Evolutionary conservation across 2,329 filamentous ascomycete species (phyloP).

Genomic region (Sporothrix curviconia): DNA sequence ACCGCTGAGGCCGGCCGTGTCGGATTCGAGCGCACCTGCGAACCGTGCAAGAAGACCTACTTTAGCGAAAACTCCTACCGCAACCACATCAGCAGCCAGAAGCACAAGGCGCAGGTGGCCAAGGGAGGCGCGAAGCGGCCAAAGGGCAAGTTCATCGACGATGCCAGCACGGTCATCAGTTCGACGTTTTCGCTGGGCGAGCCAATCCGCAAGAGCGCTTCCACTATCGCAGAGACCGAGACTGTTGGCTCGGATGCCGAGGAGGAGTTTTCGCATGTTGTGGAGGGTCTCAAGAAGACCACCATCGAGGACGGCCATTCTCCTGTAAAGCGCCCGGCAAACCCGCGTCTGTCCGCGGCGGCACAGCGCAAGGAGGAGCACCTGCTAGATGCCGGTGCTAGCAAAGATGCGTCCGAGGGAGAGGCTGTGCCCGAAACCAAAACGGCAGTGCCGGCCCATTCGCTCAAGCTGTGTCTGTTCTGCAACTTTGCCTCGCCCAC

Average conservation of each 20-base stretch:
- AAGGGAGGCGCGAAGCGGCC: constrained; percentile 33
- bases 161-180: constrained; percentile 76
- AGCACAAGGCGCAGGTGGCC: constrained; percentile 68
- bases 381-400: constrained; percentile 14
- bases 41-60: constrained; percentile 82
- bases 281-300: constrained; percentile 68
- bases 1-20: constrained; percentile 82
- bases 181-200: constrained; percentile 89
- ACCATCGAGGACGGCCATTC: constrained; percentile 39
- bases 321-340: constrained; percentile 48
- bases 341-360: constrained; percentile 40
- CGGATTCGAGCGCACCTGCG: constrained; percentile 77
- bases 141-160: constrained; percentile 43
- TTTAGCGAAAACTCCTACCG: constrained; percentile 94
- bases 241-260: constrained; percentile 60
- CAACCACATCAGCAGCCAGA: constrained; percentile 86
- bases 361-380: constrained; percentile 42
- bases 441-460: constrained; percentile 31
- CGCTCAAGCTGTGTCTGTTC: constrained; percentile 67
- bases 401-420: constrained; percentile 15
- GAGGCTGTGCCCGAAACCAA: constrained; percentile 23
- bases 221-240: constrained; percentile 32
- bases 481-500: constrained; percentile 81
- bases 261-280: constrained; percentile 68
- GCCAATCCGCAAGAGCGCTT: constrained; percentile 48